Base-by-base conservation (phyloP, 2,329 filamentous ascomycete species). In the Hortaea sp. region DNA sequence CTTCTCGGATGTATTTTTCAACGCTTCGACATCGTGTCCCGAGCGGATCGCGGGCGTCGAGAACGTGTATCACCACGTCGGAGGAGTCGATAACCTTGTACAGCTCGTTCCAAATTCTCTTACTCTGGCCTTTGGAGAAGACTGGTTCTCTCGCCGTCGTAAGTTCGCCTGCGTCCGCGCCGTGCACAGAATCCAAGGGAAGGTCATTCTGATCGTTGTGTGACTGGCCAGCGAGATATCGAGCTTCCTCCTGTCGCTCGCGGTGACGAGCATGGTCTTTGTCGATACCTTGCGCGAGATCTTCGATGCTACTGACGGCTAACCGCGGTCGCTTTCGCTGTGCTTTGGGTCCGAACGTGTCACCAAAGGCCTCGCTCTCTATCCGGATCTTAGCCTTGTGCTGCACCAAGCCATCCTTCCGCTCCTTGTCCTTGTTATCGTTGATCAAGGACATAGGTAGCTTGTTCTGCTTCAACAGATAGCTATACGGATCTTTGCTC, bases 391-490 rank as follows among this genome's bases (percentile, higher is more conserved):
- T 97, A 35, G 90, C 90, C 62, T 85, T 78, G 67, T 97, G 90
- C 65, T 95, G 81, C 70, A 95, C 94, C 48, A 95, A 67, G 0
- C 89, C 90, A 59, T 94, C 90, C 57, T 82, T 68, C 44, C 67
- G 68, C 53, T 65, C 78, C 46, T 66, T 63, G 41, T 81, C 76
- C 47, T 83, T 75, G 45, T 78, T 79, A 60, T 97, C 90, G 51
- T 81, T 78, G 62, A 98, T 94, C 65, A 98, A 71, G 56, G 82
- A 90, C 88, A 98, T 90, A 37, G 92, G 92, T 42, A 98, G 76
- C 72, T 97, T 97, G 69, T 97, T 97, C 56, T 85, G 85, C 73
- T 95, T 95, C 53, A 98, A 75, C n/a, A 97, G 78, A 50, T 95
- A 92, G 50, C 85, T 84, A 67, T 95, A 95, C 0, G 92, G 92